Conservation (phyloP, 345 rosid genomes). For the Eucalyptus caleyi region DNA sequence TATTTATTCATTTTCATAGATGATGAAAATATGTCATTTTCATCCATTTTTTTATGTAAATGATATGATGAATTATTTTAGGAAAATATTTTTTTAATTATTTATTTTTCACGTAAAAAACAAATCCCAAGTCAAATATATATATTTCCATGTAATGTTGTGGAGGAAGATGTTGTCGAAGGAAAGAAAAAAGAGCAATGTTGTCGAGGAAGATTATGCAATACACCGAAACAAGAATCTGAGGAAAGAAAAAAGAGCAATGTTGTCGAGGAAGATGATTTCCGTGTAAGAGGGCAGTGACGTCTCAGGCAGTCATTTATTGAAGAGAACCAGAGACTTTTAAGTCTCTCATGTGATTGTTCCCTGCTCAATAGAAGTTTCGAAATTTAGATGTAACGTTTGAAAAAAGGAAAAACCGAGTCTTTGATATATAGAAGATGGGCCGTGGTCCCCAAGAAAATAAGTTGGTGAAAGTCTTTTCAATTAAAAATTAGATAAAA, state of each 20-base stretch:
- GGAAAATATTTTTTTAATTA: fast-evolving
- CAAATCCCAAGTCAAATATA: fast-evolving
- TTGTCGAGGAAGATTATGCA: neutral
- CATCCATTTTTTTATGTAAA: neutral
- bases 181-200: too few relatives aligned
- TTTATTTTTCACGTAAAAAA: fast-evolving
- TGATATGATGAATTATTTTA: neutral
- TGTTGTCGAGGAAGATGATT: neutral
- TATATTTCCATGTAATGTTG: neutral
- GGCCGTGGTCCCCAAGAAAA: neutral
- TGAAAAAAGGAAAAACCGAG: neutral
- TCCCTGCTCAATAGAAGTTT: neutral
- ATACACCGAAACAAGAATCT: neutral
- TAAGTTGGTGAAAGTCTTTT: neutral
- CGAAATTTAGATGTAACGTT: neutral
- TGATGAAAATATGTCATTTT: too few relatives aligned
- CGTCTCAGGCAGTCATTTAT: neutral
- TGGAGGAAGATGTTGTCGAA: neutral
- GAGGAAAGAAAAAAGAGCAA: neutral
- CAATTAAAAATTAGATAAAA: neutral
- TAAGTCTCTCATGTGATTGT: neutral
- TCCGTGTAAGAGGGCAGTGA: neutral
- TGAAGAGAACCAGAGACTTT: neutral
- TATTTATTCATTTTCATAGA: neutral
- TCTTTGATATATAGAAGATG: neutral